Base-by-base conservation (phyloP, 805 yeast species). In the Kodamaea laetipori region DNA sequence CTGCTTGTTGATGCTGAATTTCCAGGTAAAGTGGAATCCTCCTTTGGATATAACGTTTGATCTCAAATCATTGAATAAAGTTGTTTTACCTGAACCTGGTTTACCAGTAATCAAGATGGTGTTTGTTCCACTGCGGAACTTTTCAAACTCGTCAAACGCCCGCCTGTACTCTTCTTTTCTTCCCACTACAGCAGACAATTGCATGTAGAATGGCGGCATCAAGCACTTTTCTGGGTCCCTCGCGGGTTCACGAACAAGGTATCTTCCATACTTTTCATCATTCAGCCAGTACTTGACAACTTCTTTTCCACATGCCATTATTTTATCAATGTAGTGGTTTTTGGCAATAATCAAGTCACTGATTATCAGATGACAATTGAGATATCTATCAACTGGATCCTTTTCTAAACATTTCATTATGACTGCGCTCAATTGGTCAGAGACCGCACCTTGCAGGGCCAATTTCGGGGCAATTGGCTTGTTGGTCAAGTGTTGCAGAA, bases 51-150 rank as follows among this genome's bases (percentile, higher is more conserved):
- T 50, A 4, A 74, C 63, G 2, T 54, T 52, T 4, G 65, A 57
- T 40, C 63, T 66, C 34, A 76, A 47, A 21, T 71, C 76, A 21
- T 58, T 58, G 4, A 77, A 52, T 6, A 76, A 45, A 4, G 72
- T 56, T 0, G 77, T 60, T 51, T 75, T 76, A 1, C 82, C 82
- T 5, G 63, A 54, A 2, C 82, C 82, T 1, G 68, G 45, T 3
- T 57, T 64, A 11, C 82, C 81, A 1, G 57, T 50, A 3, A 76
- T 51, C 4, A 74, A 46, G 32, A 52, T 57, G 51, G 32, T 58
- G 51, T 48, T 63, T 53, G 44, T 31, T 1, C 57, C 58, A 11
- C 34, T 34, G 6, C 27, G 24, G n/a, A 43, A 4, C 12, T 30
- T 45, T 12, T 51, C 48, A 25, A 46, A 47, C 6, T 36, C 36